Evolutionary conservation across 2,329 filamentous ascomycete genomes (phyloP), one percentile per base, ranked within the genome.

Genomic region (Hortaea sp.): DNA sequence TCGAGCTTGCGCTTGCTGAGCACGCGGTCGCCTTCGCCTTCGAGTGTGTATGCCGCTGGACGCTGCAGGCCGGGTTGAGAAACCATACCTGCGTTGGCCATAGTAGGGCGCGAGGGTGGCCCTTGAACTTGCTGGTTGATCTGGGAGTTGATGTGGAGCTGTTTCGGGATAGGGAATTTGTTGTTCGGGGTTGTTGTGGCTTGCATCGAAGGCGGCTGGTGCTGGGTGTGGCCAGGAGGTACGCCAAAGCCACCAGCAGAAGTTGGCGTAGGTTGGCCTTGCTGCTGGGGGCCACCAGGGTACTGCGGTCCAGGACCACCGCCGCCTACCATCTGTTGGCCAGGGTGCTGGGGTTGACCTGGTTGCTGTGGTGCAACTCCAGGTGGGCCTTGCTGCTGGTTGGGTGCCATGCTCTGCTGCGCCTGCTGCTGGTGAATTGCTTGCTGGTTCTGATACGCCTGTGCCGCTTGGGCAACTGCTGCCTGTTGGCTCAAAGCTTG

Each of bases 1-100:
- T 98, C 89, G 37, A 98, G 76, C 70, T 95, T 97, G 71, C 94
- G 94, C 78, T 95, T 95, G 70, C 85, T 94, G n/a, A 98, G 73
- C 1, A 98, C 85, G 39, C 89, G 83, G 59, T 95, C 88, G 28
- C 88, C 88, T 62, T 95, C 89, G 29, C 87, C 86, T 63, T 97
- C 90, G 48, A 95, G 81, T 47, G 87, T 85, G 65, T 87, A 94
- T 0, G 82, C 80, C 0, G 88, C 87, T 39, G 87, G 79, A 61
- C 88, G 89, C 46, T 82, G 73, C 50, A 97, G 77, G 2, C 87
- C 86, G 0, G 92, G 89, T 60, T 95, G 88, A 43, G 83, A 82
- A 76, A 95, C 85, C 42, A 92, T 82, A 44, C 88, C 88, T 5
- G 81, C 81, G 52, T 85, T 85, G 20, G 88, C 88, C 60, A 92